phyloP scores from a whole-genome alignment of 208 protist genomes.

The Leishmania aethiopica region DNA sequence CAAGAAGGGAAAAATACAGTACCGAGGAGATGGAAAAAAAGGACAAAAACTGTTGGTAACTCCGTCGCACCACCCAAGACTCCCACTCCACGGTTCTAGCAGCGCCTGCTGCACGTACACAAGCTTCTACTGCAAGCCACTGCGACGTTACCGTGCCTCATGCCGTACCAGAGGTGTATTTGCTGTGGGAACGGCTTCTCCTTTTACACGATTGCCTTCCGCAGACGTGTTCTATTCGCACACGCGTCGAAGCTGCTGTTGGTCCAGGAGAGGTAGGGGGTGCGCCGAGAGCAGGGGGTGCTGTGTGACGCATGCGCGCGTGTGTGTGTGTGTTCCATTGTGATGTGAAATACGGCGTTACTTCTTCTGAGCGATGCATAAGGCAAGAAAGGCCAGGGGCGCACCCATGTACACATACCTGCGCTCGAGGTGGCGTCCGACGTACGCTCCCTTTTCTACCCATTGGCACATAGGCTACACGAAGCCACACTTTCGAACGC shows the following conservation, averaged over 20 bases:
- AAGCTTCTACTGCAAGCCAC: background rate
- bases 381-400: background rate
- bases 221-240: background rate
- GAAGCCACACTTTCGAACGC: too few species aligned
- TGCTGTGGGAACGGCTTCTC: background rate
- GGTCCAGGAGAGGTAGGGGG: background rate
- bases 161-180: background rate
- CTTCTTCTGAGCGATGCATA: background rate
- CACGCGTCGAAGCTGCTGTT: background rate
- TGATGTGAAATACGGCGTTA: constrained; percentile 5
- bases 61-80: background rate
- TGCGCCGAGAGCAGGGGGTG: background rate
- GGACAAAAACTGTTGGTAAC: background rate
- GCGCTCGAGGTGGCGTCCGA: background rate
- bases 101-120: background rate
- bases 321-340: background rate
- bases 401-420: background rate
- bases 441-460: background rate
- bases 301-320: background rate
- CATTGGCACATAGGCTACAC: background rate
- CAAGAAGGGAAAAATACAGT: constrained; percentile 12
- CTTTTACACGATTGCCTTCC: background rate
- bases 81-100: background rate
- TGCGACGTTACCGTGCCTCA: background rate
- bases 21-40: constrained; percentile 14